Evolutionary conservation across 352 stramenopile species (phyloP).

Genomic region (Globisporangium abappressorium): DNA sequence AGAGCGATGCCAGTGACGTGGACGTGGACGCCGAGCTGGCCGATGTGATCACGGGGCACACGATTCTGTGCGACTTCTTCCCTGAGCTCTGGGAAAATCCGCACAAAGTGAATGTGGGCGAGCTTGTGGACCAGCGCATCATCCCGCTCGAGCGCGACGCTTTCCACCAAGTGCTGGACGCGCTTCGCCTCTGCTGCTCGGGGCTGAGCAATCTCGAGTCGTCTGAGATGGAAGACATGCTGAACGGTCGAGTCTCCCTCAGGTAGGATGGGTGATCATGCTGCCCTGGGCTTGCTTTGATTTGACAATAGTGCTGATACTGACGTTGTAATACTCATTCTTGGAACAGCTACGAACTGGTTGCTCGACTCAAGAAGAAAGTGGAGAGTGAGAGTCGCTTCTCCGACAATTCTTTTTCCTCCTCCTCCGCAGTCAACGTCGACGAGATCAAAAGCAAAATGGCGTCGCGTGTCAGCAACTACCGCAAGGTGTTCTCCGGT

Average conservation of each 20-base stretch:
- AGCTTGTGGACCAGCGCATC: constrained; percentile 29
- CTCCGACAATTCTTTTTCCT: not conserved
- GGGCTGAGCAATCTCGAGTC: constrained; percentile 28
- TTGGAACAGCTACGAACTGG: constrained; percentile 28
- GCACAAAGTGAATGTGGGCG: not conserved
- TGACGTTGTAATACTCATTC: constrained; percentile 4
- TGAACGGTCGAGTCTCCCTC: constrained; percentile 26
- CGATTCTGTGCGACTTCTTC: constrained; percentile 45
- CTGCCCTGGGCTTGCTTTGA: not conserved
- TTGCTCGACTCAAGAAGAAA: constrained; percentile 41
- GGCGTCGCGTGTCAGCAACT: constrained; percentile 35
- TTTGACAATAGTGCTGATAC: not conserved
- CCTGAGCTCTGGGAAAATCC: constrained; percentile 23
- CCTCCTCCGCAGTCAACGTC: constrained; percentile 10
- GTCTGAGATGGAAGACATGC: constrained; percentile 8
- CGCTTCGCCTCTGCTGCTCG: constrained; percentile 28
- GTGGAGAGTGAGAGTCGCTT: constrained; percentile 25
- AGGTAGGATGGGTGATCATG: constrained; percentile 24
- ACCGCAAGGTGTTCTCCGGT: constrained; percentile 35
- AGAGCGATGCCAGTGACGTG: constrained; percentile 19
- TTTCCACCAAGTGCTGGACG: constrained; percentile 56
- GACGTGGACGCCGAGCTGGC: constrained; percentile 29
- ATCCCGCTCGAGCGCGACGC: constrained; percentile 45
- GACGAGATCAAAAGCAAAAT: constrained; percentile 44
- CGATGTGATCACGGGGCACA: constrained; percentile 32